Base-by-base conservation (phyloP, 495 filamentous ascomycete species). In the Xylaria acuta region DNA sequence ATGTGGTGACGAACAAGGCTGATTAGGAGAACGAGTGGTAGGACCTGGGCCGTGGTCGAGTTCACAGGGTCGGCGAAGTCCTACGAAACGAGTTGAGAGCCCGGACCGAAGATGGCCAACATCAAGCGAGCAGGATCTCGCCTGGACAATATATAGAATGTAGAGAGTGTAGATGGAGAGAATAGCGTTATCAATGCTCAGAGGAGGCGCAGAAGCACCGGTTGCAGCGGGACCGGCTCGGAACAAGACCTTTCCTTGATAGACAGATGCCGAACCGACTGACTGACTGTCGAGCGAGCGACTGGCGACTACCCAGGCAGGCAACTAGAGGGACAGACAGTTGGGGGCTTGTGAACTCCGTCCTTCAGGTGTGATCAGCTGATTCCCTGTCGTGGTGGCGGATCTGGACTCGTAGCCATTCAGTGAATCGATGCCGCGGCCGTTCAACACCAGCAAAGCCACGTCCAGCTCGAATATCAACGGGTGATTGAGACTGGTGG, bases 311-410 rank as follows among this genome's bases (percentile, higher is more conserved):
- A 30, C 34, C 49, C 49, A 56, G 43, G 65, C 30, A 40, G 34
- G 64, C 30, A 27, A 56, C 49, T 41, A 22, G 47, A 43, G 25
- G 16, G 22, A n/a, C 9, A 54, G 65, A 56, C 65, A 32, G 65
- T 34, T 18, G 41, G 22, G 27, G 45, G 32, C 45, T 32, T 3
- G 20, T 67, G 2, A 7, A 20, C 68, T 64, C 20, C 0, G 45
- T 64, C 36, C 12, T 25, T 38, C 36, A 14, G 22, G 45, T 32
- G 45, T 41, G 69, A 64, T 71, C 69, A 56, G 69, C 59, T 64
- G 69, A 71, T 64, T n/a, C 16, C 36, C 45, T 45, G 69, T 62
- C 25, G 69, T 71, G 59, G 20, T 64, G 60, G 69, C 69, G 36
- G n/a, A 32, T 51, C 22, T 38, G 22, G 11, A 34, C 32, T 51